Base-by-base conservation (phyloP, 805 yeast genomes). In the Starmerella davenportii region DNA sequence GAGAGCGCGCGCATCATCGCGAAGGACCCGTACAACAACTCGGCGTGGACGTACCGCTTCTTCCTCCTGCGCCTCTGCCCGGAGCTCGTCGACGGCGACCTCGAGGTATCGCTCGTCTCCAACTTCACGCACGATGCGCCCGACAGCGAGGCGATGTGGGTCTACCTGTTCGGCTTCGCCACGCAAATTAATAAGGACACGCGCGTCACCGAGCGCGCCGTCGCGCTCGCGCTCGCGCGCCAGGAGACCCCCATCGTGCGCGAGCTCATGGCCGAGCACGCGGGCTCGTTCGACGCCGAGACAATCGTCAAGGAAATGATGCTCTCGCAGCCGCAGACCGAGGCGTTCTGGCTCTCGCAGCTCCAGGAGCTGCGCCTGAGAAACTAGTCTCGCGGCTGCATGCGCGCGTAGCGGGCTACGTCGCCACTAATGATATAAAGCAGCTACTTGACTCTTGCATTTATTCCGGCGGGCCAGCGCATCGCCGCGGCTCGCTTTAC, bases 31-130 rank as follows among this genome's bases (percentile, higher is more conserved):
- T 64, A 82, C 49, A 90, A 90, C 59, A 90, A 90, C 56, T 78
- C 93, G 37, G 94, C 92, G 1, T 90, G 98, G 98, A 70, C 74
- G 42, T 92, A 80, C 57, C 66, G 95, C 38, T 79, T 64, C 60
- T 80, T 76, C 47, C 57, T 78, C 9, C 43, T 52, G 34, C 39
- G 42, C 16, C 43, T 34, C 8, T 49, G 27, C 41, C 45, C 46
- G 8, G 36, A 9, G 35, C 45, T 28, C 36, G 41, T 48, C 1
- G 47, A 48, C 4, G 44, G 66, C 3, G 51, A 57, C 0, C 49
- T 50, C 3, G 95, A 85, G 51, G 51, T 76, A 2, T 63, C 60
- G 4, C 80, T 58, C 51, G 66, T 70, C 2, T 63, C 61, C 47
- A 51, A 45, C 1, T 55, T 63, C 40, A 78, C 87, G 17, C 60